Base-by-base conservation (phyloP, 2,329 filamentous ascomycete genomes). In the Myriosclerotinia scirpicola region DNA sequence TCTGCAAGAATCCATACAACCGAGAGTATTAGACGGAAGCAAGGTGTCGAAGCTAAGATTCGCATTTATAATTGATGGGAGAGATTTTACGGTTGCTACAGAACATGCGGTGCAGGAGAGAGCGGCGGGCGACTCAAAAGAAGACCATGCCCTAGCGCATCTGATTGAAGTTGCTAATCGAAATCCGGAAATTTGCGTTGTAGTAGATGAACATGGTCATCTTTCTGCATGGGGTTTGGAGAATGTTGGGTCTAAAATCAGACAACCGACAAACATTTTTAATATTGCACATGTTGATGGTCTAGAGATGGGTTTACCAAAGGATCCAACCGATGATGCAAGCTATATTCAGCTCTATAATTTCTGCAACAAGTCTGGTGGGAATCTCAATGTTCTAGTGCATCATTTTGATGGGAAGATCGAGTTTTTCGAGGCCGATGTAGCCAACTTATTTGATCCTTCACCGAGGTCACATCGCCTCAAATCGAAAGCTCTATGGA, bases 151-250 rank as follows among this genome's bases (percentile, higher is more conserved):
- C 7, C 81, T 97, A 61, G 89, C 95, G 72, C 92, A 96, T 75
- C 81, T 98, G 6, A 90, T 96, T 54, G 90, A 93, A 71, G 85
- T 97, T 71, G 92, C 92, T 12, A 95, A 94, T 69, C 89, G 89
- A 63, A 90, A 85, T 66, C 92, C 93, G 0, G 95, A 99, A 76
- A 86, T 99, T 3, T 95, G 93, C 71, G 83, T 98, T 34, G 87
- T 94, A 11, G 82, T 97, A 58, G 92, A 98, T 77, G 88, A 89
- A n/a, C 81, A 84, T 58, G 94, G 94, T 1, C 88, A 89, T 71
- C 92, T 98, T 90, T 93, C 91, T 52, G 92, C 92, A 0, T 97
- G 94, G 91, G 94, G 92, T 0, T 80, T 99, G 66, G 93, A 98
- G 76, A 93, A 94, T 74, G 85, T 96, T 26, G 89, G 90, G 46